Evolutionary conservation across 345 rosid species (phyloP), one percentile per base, ranked within the genome.

Genomic region (Brassica rapa): DNA sequence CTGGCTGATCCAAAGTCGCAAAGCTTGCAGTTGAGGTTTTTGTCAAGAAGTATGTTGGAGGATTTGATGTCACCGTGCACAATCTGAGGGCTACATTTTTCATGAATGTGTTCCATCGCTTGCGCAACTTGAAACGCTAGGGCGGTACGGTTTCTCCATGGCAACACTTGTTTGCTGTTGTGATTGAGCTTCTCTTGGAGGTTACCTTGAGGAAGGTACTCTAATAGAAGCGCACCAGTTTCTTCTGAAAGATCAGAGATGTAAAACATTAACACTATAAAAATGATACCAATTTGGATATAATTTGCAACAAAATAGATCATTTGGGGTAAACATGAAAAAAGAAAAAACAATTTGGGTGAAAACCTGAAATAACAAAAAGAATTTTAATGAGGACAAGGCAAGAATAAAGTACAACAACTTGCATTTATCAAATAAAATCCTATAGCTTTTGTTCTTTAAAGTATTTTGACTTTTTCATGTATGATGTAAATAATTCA

Each of bases 1-100:
- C 85, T 93, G 2, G 98, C 93, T 10, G 86, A 91, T 21, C 97
- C 96, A 6, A 93, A 91, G 70, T 93, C 98, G 62, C 98, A 93
- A 4, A 93, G 94, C 86, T 91, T 91, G 86, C 88, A 77, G 75
- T 88, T 90, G 49, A 88, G 84, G 9, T 77, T 16, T 68, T 88
- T 87, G 83, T 91, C 98, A 23, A 93, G 87, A 1, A 93, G 83
- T 14, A 93, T 79, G 49, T 93, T 93, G 1, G 98, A 89, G 30
- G 97, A 80, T 75, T 93, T 93, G 74, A 93, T 87, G 81, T 91
- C 98, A 0, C 94, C 96, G 10, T 93, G 98, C 2, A 91, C 90
- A 14, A 93, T 87, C 65, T 87, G 98, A 71, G 86, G 93, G 3
- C 72, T 71, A 74, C 96, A 90, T 68, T 85, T 84, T 66, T 90